These are phyloP conservation scores for Blepharisma stoltei DNA, from an alignment of 73 alveolate species.

Conservation along the genomic window DNA sequence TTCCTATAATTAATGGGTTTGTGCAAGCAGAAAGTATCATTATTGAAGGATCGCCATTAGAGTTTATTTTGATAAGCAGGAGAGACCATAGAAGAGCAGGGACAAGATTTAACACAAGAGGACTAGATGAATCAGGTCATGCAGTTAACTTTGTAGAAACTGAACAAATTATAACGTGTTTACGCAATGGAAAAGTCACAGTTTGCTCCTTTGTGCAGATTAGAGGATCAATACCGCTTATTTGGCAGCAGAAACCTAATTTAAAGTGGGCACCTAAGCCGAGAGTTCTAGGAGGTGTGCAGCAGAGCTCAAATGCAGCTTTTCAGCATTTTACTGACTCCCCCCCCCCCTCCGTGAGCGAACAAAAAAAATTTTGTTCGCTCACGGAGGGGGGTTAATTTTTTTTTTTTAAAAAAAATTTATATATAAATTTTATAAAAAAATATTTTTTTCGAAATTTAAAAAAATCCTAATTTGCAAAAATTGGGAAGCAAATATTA, in stretches of 20 bases:
- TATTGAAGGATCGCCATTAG: slow-evolving; percentile 33
- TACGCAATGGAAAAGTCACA: slow-evolving; percentile 33
- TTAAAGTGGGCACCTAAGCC: slow-evolving; percentile 48
- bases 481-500: too few species aligned
- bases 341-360: too few species aligned
- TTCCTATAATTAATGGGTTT: slow-evolving; percentile 28
- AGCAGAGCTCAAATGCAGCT: slow-evolving; percentile 41
- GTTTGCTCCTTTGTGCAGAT: slow-evolving; percentile 50
- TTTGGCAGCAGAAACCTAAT: slow-evolving; percentile 61
- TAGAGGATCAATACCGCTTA: slow-evolving; percentile 60
- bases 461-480: too few species aligned
- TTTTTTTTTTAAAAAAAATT: too few species aligned
- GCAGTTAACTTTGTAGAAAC: slow-evolving; percentile 69
- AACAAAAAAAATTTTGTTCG: too few species aligned
- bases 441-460: too few species aligned
- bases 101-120: slow-evolving; percentile 57
- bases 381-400: too few species aligned
- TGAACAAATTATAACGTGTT: slow-evolving; percentile 47
- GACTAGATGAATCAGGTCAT: slow-evolving; percentile 52
- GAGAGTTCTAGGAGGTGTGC: slow-evolving; percentile 4
- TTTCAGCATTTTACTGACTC: slow-evolving; percentile 44
- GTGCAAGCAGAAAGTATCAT: background rate
- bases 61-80: slow-evolving; percentile 44
- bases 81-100: slow-evolving; percentile 69
- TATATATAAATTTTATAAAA: too few species aligned